Percentiles rank a stretch among this genome's conserved stretches.
These are phyloP conservation scores for Neurospora tetrasperma DNA, from an alignment of 495 filamentous ascomycete species.

Conservation along the genomic window DNA sequence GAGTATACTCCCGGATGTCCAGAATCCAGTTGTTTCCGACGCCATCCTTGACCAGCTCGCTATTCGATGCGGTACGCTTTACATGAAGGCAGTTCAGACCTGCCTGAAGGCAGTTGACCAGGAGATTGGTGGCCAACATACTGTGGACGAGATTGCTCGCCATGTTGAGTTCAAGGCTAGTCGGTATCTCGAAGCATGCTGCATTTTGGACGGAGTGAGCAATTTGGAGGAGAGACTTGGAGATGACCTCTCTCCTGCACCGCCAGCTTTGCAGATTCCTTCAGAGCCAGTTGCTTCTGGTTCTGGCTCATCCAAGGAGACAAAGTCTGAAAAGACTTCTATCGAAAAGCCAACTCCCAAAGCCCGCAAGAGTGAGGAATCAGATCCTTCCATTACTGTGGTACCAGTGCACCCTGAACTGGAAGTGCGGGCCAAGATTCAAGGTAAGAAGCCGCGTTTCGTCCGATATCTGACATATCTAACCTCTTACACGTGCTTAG, in stretches of 20 bases:
- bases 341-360: background rate
- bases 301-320: conserved; percentile 9
- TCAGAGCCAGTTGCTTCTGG: conserved; percentile 2
- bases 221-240: conserved; percentile 36
- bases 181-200: conserved; percentile 40
- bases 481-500: background rate
- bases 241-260: conserved; percentile 18
- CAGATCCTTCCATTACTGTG: background rate
- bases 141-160: conserved; percentile 31
- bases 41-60: conserved; percentile 50
- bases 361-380: background rate
- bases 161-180: conserved; percentile 31
- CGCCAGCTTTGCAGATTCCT: background rate
- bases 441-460: conserved; percentile 1
- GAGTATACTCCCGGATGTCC: conserved; percentile 39
- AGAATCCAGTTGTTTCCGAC: conserved; percentile 27
- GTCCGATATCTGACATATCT: background rate
- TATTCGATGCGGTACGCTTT: conserved; percentile 64
- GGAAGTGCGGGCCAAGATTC: background rate
- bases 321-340: background rate
- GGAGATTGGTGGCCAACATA: conserved; percentile 35
- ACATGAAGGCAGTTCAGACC: conserved; percentile 69
- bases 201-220: conserved; percentile 40
- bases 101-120: conserved; percentile 71
- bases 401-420: background rate